These are phyloP conservation scores for Monilinia fructicola DNA, from an alignment of 2,329 filamentous ascomycete species.

Conservation along the genomic window DNA sequence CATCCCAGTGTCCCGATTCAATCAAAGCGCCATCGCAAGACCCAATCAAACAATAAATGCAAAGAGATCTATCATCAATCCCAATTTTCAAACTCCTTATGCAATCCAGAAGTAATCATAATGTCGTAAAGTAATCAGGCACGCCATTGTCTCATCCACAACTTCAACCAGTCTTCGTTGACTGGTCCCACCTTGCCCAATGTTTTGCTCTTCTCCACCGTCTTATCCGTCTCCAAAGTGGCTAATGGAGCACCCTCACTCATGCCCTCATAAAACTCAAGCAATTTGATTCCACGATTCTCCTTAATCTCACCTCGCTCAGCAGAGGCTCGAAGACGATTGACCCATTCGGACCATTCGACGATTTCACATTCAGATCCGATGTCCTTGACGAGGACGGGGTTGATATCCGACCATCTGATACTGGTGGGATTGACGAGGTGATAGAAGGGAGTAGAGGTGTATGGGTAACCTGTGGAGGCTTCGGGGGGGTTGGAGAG, in stretches of 20 bases:
- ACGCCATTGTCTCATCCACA: constrained; percentile 43
- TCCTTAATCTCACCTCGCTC: constrained; percentile 44
- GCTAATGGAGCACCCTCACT: constrained; percentile 24
- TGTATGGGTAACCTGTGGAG: constrained; percentile 22
- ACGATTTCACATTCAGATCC: constrained; percentile 38
- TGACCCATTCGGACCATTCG: constrained; percentile 48
- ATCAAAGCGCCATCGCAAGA: background rate
- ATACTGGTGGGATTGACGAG: constrained; percentile 36
- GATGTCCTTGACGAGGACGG: constrained; percentile 29
- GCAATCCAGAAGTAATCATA: background rate
- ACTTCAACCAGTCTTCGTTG: constrained; percentile 39
- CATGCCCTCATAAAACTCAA: constrained; percentile 40
- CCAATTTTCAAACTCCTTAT: background rate
- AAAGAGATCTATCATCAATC: background rate
- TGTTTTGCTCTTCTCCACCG: constrained; percentile 33
- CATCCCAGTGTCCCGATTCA: background rate
- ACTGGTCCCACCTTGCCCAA: constrained; percentile 38
- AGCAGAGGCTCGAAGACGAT: constrained; percentile 45
- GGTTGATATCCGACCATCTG: constrained; percentile 34
- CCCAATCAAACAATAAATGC: background rate
- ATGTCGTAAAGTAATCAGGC: constrained; percentile 22
- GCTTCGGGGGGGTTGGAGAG: constrained; percentile 6
- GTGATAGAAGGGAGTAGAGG: constrained; percentile 37
- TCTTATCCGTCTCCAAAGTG: constrained; percentile 25
- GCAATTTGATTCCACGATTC: constrained; percentile 53